Evolutionary conservation across 768 basidiomycete genomes (phyloP).

Genomic region (Tylopilus vinaceipallidus): DNA sequence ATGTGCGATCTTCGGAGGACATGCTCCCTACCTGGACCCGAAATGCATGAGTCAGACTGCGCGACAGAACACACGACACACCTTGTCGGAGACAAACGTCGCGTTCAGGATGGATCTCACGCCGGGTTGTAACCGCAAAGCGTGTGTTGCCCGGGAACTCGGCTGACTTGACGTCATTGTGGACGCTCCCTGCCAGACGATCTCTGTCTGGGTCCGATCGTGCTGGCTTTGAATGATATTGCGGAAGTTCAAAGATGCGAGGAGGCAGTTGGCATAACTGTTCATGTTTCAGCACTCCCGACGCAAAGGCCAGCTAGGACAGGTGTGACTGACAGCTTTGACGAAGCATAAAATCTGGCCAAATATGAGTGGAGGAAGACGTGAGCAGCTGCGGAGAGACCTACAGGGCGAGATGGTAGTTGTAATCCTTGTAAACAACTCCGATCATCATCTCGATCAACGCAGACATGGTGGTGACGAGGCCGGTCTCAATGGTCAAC

Average conservation of each 20-base stretch:
- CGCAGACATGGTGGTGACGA: constrained; percentile 8
- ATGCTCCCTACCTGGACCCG: too few species aligned
- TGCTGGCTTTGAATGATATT: neutral
- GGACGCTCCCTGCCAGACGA: neutral
- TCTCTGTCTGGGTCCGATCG: neutral
- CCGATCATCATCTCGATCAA: constrained; percentile 12
- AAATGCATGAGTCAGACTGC: too few species aligned
- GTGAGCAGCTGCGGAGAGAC: neutral
- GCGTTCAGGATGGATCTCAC: too few species aligned
- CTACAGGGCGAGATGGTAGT: constrained; percentile 13
- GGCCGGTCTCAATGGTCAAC: constrained; percentile 14
- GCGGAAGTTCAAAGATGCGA: constrained; percentile 12
- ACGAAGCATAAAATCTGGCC: neutral
- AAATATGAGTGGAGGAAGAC: neutral
- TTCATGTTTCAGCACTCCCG: neutral
- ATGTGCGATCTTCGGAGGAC: too few species aligned
- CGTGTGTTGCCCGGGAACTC: neutral
- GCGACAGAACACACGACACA: too few species aligned
- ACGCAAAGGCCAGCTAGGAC: too few species aligned
- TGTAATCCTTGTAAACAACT: neutral
- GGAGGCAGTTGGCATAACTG: constrained; percentile 14
- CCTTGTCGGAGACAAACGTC: too few species aligned
- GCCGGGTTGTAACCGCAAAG: too few species aligned
- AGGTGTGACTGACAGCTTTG: constrained; percentile 4
- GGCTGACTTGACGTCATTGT: neutral